Percentiles rank a stretch among this genome's conserved stretches.
Conservation (phyloP, 257 asterid species). For the Phtheirospermum japonicum region DNA sequence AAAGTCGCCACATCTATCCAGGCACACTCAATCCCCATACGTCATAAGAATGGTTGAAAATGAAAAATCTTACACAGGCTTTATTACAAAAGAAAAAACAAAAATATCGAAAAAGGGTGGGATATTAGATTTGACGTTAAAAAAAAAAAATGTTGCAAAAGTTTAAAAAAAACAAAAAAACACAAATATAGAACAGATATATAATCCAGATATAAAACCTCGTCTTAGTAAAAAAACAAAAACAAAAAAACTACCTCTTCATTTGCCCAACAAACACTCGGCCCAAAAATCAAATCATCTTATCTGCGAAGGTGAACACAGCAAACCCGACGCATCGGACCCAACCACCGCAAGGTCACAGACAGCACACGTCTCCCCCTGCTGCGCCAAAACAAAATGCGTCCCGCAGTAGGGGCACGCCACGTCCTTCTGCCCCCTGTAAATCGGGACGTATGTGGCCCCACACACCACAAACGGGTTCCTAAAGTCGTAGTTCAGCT, state of each 20-base stretch:
- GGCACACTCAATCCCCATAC: constrained; percentile 26
- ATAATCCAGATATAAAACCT: background rate
- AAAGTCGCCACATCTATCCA: constrained; percentile 14
- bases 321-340: constrained; percentile 63
- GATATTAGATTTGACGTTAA: background rate
- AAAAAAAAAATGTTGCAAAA: constrained; percentile 3
- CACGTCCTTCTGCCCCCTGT: constrained; percentile 81
- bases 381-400: constrained; percentile 66
- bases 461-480: constrained; percentile 89
- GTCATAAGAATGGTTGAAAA: constrained; percentile 28
- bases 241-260: constrained; percentile 25
- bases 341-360: constrained; percentile 70
- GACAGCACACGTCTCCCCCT: constrained; percentile 69
- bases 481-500: constrained; percentile 79
- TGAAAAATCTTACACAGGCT: constrained; percentile 34
- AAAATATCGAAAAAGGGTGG: constrained; percentile 17
- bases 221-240: background rate
- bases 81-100: constrained; percentile 33
- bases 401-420: constrained; percentile 73
- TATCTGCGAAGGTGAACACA: constrained; percentile 57
- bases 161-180: too few relatives aligned
- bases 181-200: background rate
- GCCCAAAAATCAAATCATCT: constrained; percentile 34
- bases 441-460: constrained; percentile 79
- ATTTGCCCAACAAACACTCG: background rate